Percentiles rank a stretch among this genome's conserved stretches.
Evolutionary conservation across 2,329 filamentous ascomycete species (phyloP).

Genomic region (Pseudonectria foliicola): DNA sequence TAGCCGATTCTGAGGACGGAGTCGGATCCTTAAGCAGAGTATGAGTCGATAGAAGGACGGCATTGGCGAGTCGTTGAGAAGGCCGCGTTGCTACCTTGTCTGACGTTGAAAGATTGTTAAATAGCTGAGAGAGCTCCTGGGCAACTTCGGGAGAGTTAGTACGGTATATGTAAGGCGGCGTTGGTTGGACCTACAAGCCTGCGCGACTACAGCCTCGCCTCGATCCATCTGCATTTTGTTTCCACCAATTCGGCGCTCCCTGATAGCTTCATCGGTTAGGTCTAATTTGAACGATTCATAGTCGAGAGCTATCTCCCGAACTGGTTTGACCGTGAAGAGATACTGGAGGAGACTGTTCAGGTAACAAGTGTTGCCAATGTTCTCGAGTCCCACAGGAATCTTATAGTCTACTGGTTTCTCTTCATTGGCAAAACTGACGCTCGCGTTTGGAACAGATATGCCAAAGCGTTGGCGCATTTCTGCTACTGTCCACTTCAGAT

Average conservation of each 20-base stretch:
- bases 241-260: constrained; percentile 67
- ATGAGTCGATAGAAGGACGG: constrained; percentile 59
- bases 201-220: constrained; percentile 56
- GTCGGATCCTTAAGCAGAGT: constrained; percentile 29
- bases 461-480: constrained; percentile 20
- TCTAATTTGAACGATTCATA: constrained; percentile 66
- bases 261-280: constrained; percentile 54
- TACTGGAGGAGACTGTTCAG: constrained; percentile 95
- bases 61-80: constrained; percentile 68
- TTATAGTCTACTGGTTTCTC: constrained; percentile 29
- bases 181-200: constrained; percentile 60
- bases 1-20: constrained; percentile 16
- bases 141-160: constrained; percentile 48
- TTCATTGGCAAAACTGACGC: background rate
- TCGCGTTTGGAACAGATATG: constrained; percentile 12
- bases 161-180: constrained; percentile 14
- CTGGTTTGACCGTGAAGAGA: constrained; percentile 77
- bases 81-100: constrained; percentile 58
- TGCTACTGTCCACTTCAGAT: constrained; percentile 21
- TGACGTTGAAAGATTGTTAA: constrained; percentile 61
- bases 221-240: constrained; percentile 42
- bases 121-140: constrained; percentile 64
- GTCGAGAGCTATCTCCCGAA: constrained; percentile 73
- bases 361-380: constrained; percentile 97
- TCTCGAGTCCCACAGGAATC: constrained; percentile 79